Evolutionary conservation across 2,329 filamentous ascomycete genomes (phyloP), one percentile per base, ranked within the genome.

Genomic region (Sphaerulina vaccinii): DNA sequence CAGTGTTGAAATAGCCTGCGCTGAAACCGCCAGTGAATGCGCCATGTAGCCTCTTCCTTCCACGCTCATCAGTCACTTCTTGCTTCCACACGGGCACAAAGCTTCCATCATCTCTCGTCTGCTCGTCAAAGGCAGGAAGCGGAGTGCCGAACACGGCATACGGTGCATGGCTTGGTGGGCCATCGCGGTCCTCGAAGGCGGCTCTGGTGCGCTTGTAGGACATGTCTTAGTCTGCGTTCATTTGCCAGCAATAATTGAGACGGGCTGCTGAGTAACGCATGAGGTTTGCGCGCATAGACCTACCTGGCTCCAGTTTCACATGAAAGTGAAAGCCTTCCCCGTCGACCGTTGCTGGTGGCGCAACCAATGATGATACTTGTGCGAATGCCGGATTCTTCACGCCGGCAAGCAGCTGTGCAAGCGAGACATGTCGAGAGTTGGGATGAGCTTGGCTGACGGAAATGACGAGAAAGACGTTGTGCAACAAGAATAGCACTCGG

Each of bases 51-150:
- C 93, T 83, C 72, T 95, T 92, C 62, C 91, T 80, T 13, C 93
- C 93, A 60, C 85, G 85, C 67, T 96, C 93, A 72, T 99, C 93
- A 53, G 87, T 88, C 68, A 95, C 91, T 68, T 96, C 92, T 76
- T 99, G 93, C 75, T 97, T 96, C 90, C 93, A 97, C n/a, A 96
- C 73, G 0, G 93, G 93, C 13, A 96, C 82, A 68, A 91, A 97
- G 35, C 88, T 90, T 56, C 91, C 92, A 74, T 96, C 89, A 70
- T 97, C 91, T 63, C 90, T 85, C 32, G 82, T 78, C 16, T 89
- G 82, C 42, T 86, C 79, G 65, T 95, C 89, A 54, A 83, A 75
- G 3, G 88, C 82, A 1, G 90, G 90, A 13, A 99, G 79, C 7
- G 91, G 85, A 2, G 90, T 96, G 67, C 93, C 93, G 68, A 87